These are phyloP conservation scores for Fragaria nilgerrensis DNA, from an alignment of 306 rosid species.

Conservation along the genomic window DNA sequence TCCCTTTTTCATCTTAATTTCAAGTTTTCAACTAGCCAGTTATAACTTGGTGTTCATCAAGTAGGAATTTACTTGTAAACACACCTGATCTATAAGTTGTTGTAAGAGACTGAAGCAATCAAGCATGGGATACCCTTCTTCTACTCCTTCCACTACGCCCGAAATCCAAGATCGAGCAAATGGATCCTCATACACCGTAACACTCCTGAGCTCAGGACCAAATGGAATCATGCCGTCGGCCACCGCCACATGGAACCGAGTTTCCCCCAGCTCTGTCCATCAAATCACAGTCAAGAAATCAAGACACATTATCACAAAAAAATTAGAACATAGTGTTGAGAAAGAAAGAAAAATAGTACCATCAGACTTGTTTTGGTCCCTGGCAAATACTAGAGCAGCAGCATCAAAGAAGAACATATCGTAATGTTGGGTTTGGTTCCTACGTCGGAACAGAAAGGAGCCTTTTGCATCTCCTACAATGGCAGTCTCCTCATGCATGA, in stretches of 20 bases:
- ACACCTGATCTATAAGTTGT: conserved; percentile 10
- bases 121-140: conserved; percentile 12
- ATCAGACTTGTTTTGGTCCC: conserved; percentile 41
- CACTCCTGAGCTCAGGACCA: conserved; percentile 8
- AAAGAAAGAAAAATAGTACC: conserved; percentile 24
- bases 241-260: conserved; percentile 22
- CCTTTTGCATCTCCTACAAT: conserved; percentile 62
- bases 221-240: conserved; percentile 21
- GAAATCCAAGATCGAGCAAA: not conserved
- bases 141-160: conserved; percentile 6
- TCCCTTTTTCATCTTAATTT: not conserved
- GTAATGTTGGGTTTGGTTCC: conserved; percentile 20
- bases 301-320: not conserved
- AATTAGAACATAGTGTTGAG: not conserved
- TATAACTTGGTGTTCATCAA: not conserved
- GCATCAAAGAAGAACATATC: conserved; percentile 26
- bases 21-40: not conserved
- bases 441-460: conserved; percentile 34
- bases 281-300: not conserved
- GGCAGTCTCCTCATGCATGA: conserved; percentile 56
- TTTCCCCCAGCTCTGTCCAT: conserved; percentile 17
- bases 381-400: conserved; percentile 61
- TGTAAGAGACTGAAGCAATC: conserved; percentile 4
- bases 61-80: not conserved
- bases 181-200: not conserved